Base-by-base conservation (phyloP, 2,329 filamentous ascomycete genomes). In the Phoma sp. region DNA sequence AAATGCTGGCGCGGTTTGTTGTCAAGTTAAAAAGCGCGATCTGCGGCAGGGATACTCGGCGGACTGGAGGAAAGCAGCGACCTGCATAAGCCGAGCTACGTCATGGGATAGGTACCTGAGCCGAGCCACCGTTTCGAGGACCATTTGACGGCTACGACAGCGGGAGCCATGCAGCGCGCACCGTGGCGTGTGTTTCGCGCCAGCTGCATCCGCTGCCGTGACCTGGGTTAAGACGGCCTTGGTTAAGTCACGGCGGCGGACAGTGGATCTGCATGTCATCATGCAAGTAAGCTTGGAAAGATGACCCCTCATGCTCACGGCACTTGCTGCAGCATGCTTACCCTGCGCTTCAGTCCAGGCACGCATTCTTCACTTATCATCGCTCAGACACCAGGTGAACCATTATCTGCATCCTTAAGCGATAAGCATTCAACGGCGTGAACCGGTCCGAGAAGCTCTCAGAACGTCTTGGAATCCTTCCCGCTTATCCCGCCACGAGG, bases 251-350 rank as follows among this genome's bases (percentile, higher is more conserved):
- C 52, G 46, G 37, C 47, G 42, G 44, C 32, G 38, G 23, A 29
- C 47, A 23, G 52, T 50, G 50, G 47, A 58, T 49, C 54, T 57
- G 51, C 58, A 58, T 58, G 58, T 60, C 58, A 60, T 60, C 58
- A 60, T 58, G 27, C 27, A 7, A 29, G 27, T 29, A 18, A 18
- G 18, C 29, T 13, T 38, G 30, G 35, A 60, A 45, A 57, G 54
- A 23, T 43, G 49, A 25, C 29, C 46, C 47, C 55, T 43, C 51
- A 18, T 18, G 18, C 56, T 52, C 55, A 49, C 55, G 33, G 36
- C 38, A 38, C 38, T 45, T 40, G 25, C 25, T 37, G 52, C 37
- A 10, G 42, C 14, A 46, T 42, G 46, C 30, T 35, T 40, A 42
- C 23, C 46, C 47, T 50, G 41, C 37, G 37, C 47, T 41, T 39